Evolutionary conservation across 225 moss, liverwort and hornwort genomes (phyloP).

Genomic region (Polytrichum commune): DNA sequence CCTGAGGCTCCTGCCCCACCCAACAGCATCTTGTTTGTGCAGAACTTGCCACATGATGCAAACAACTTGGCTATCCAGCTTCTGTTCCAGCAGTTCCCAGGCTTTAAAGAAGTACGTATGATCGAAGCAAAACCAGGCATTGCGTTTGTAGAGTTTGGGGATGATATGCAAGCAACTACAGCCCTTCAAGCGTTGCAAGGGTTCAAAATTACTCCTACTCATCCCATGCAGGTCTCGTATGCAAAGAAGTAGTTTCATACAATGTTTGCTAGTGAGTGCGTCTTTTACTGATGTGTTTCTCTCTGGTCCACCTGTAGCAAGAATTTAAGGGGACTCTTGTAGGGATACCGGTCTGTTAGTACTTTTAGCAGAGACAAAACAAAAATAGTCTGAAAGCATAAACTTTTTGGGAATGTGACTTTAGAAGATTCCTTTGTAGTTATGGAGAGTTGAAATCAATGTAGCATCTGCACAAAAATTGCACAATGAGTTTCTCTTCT

Average conservation of each 20-base stretch:
- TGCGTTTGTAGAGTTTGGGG: constrained; percentile 92
- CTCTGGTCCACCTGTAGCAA: no score
- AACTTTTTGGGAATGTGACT: no score
- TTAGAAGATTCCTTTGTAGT: no score
- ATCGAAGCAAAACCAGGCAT: constrained; percentile 98
- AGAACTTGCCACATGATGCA: constrained; percentile 92
- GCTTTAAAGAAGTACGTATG: constrained; percentile 97
- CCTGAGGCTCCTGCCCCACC: constrained; percentile 95
- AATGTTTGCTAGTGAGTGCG: background rate
- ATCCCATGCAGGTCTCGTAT: constrained; percentile 91
- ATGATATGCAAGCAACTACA: constrained; percentile 89
- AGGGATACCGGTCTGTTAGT: no score
- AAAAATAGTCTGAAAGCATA: no score
- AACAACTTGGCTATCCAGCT: constrained; percentile 73
- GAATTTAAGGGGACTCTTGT: no score
- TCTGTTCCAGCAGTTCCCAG: constrained; percentile 95
- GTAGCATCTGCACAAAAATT: no score
- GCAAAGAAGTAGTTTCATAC: constrained; percentile 73
- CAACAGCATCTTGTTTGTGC: constrained; percentile 92
- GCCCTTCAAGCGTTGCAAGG: constrained; percentile 76
- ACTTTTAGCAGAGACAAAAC: no score
- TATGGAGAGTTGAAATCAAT: no score
- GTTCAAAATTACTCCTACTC: constrained; percentile 85
- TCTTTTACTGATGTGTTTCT: no score
- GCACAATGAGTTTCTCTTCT: no score